These are phyloP conservation scores for Penicillium samsonianum DNA, from an alignment of 495 filamentous ascomycete genomes.

Conservation along the genomic window DNA sequence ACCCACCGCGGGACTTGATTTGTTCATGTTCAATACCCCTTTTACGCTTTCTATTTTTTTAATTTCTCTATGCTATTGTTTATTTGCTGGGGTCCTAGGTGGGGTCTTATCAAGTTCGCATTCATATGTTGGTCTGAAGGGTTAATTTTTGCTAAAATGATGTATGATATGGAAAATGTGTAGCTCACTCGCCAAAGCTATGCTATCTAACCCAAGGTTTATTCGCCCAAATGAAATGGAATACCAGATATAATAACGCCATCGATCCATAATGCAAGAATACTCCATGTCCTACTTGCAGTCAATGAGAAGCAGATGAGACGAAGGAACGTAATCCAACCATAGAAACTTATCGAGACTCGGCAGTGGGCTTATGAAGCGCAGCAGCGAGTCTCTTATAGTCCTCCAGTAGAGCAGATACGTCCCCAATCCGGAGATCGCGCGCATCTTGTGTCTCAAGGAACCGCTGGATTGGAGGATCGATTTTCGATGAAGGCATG, in stretches of 20 bases:
- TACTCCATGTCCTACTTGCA: background rate
- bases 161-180: conserved; percentile 24
- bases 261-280: conserved; percentile 16
- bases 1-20: conserved; percentile 8
- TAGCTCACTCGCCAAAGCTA: conserved; percentile 13
- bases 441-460: conserved; percentile 74
- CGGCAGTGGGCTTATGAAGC: conserved; percentile 41
- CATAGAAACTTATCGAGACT: conserved; percentile 12
- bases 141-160: conserved; percentile 9
- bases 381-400: conserved; percentile 74
- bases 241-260: conserved; percentile 21
- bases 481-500: conserved; percentile 45
- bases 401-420: conserved; percentile 78
- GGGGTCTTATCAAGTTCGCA: background rate
- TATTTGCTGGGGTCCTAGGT: background rate
- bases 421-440: conserved; percentile 80
- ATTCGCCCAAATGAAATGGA: conserved; percentile 19
- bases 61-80: background rate
- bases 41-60: conserved; percentile 1
- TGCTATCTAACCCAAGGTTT: conserved; percentile 16
- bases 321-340: background rate
- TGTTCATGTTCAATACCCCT: conserved; percentile 24
- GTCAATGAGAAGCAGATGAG: background rate
- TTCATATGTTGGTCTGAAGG: background rate
- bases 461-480: conserved; percentile 77